These are phyloP conservation scores for Neurospora sp. DNA, from an alignment of 2,329 filamentous ascomycete genomes.

Conservation along the genomic window DNA sequence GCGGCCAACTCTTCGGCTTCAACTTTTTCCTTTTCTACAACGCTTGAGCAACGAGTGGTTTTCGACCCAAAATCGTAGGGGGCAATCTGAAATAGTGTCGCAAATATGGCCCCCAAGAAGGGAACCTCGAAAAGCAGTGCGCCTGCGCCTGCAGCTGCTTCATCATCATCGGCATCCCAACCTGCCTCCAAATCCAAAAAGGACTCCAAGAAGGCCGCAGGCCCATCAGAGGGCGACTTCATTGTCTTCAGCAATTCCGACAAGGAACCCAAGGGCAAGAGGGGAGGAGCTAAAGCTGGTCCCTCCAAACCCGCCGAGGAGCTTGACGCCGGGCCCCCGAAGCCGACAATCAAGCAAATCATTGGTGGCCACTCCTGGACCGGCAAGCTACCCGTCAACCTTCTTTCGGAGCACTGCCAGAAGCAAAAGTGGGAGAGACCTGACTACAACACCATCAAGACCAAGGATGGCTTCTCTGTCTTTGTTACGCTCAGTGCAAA, in stretches of 20 bases:
- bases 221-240: slow-evolving; percentile 38
- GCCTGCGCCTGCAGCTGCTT: slow-evolving; percentile 23
- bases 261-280: slow-evolving; percentile 39
- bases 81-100: neutral
- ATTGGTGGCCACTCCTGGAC: slow-evolving; percentile 97
- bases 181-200: slow-evolving; percentile 21
- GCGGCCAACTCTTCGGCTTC: neutral
- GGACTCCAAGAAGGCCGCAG: slow-evolving; percentile 20
- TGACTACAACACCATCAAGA: slow-evolving; percentile 75
- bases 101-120: slow-evolving; percentile 39
- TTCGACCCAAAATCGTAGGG: neutral
- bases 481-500: slow-evolving; percentile 67
- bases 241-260: slow-evolving; percentile 49
- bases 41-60: neutral
- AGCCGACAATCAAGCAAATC: slow-evolving; percentile 63
- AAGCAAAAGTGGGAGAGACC: slow-evolving; percentile 93
- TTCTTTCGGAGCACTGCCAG: slow-evolving; percentile 89
- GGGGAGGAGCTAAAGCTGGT: slow-evolving; percentile 20
- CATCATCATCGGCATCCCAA: slow-evolving; percentile 6
- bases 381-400: slow-evolving; percentile 87
- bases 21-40: neutral
- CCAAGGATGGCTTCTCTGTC: slow-evolving; percentile 63
- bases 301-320: slow-evolving; percentile 8
- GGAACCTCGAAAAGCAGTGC: slow-evolving; percentile 25
- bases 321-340: slow-evolving; percentile 34